Conservation (phyloP, 331 rosid genomes). For the Malus hybrid region DNA sequence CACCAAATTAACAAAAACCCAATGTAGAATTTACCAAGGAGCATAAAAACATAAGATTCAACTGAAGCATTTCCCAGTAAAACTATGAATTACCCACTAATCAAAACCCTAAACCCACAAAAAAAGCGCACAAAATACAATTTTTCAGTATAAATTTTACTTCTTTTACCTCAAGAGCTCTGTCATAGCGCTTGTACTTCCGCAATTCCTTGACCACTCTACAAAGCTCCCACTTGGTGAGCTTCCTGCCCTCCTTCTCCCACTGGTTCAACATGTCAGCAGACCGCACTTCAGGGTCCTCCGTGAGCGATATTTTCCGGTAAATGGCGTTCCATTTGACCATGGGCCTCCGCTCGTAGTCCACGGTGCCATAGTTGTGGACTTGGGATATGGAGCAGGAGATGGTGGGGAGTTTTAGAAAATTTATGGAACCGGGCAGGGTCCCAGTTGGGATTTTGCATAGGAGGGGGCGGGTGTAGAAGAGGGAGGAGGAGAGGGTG, state of each 20-base stretch:
- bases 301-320: slow-evolving; percentile 48
- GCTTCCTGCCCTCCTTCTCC: slow-evolving; percentile 69
- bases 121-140: neutral
- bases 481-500: slow-evolving; percentile 48
- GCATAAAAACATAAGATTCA: neutral
- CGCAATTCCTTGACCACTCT: slow-evolving; percentile 75
- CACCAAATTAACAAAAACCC: neutral
- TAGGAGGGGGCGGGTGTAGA: slow-evolving; percentile 24
- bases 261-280: slow-evolving; percentile 60
- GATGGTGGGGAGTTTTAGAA: slow-evolving; percentile 22
- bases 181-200: slow-evolving; percentile 37
- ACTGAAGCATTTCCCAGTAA: neutral
- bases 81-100: neutral
- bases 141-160: neutral
- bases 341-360: slow-evolving; percentile 57
- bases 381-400: slow-evolving; percentile 53
- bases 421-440: slow-evolving; percentile 2
- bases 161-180: slow-evolving; percentile 71
- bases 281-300: slow-evolving; percentile 51
- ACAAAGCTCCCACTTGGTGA: slow-evolving; percentile 78
- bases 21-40: neutral
- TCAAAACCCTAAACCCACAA: neutral
- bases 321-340: slow-evolving; percentile 59
- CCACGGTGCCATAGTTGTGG: slow-evolving; percentile 61
- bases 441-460: slow-evolving; percentile 11